phyloP scores from a whole-genome alignment of 2,329 filamentous ascomycete species.

The Epichloe bromicola region DNA sequence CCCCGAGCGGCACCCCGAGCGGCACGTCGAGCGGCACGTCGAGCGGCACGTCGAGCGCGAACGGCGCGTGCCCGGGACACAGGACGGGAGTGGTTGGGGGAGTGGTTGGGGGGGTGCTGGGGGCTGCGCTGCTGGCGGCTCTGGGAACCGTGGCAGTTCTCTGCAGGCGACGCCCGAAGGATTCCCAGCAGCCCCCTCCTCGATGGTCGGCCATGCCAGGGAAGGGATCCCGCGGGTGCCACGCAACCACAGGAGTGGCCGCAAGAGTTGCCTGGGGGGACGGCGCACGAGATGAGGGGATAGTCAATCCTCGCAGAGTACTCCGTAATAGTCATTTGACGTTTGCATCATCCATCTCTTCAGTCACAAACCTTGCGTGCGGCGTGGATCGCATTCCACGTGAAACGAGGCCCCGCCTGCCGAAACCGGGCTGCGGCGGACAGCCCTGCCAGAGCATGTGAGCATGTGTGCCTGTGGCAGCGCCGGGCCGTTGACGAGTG shows the following conservation, averaged over 20 bases:
- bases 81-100: slow-evolving; percentile 12
- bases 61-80: slow-evolving; percentile 9
- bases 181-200: neutral
- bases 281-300: neutral
- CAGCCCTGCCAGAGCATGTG: too few relatives aligned
- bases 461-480: too few relatives aligned
- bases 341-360: too few relatives aligned
- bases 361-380: too few relatives aligned
- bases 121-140: slow-evolving; percentile 11
- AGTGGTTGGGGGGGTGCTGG: slow-evolving; percentile 10
- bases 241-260: neutral
- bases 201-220: neutral
- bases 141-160: slow-evolving; percentile 9
- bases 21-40: neutral
- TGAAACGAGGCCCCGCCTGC: too few relatives aligned
- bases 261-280: neutral
- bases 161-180: neutral
- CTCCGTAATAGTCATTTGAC: too few relatives aligned
- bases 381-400: too few relatives aligned
- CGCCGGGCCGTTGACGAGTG: too few relatives aligned
- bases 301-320: neutral
- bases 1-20: neutral
- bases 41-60: neutral
- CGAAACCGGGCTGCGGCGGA: too few relatives aligned
- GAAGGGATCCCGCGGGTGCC: neutral